phyloP scores from a whole-genome alignment of 2,329 filamentous ascomycete genomes.

The Aspergillus niger region DNA sequence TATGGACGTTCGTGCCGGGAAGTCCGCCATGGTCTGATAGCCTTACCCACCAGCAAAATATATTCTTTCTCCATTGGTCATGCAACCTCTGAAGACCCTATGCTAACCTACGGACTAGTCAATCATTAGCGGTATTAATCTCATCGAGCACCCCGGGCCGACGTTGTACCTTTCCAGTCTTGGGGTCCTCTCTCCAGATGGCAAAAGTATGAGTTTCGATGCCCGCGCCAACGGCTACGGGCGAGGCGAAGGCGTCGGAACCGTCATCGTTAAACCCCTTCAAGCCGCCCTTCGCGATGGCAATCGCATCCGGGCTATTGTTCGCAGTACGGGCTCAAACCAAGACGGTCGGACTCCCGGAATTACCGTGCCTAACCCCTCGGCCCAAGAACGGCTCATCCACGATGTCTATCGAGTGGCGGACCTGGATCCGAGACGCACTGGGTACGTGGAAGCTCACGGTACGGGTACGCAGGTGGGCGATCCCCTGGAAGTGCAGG shows the following conservation, averaged over 20 bases:
- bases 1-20: background rate
- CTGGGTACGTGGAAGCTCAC: slow-evolving; percentile 27
- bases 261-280: slow-evolving; percentile 52
- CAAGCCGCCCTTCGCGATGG: slow-evolving; percentile 50
- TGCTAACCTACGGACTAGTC: background rate
- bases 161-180: background rate
- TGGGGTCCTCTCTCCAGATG: background rate
- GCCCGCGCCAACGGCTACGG: slow-evolving; percentile 54
- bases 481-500: slow-evolving; percentile 22
- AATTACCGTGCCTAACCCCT: slow-evolving; percentile 44
- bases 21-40: background rate
- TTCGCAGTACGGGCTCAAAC: slow-evolving; percentile 28
- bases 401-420: slow-evolving; percentile 34
- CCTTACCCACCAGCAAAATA: background rate
- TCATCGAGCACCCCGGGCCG: background rate
- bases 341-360: slow-evolving; percentile 42
- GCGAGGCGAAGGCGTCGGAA: slow-evolving; percentile 51
- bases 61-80: too few relatives aligned
- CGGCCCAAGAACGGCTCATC: slow-evolving; percentile 42
- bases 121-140: background rate
- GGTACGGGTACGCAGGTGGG: slow-evolving; percentile 44
- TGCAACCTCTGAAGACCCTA: background rate
- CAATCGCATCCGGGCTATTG: slow-evolving; percentile 36
- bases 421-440: slow-evolving; percentile 20
- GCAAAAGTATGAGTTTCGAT: slow-evolving; percentile 37